Conservation (phyloP, 1,284 basidiomycete genomes). For the Jaminaea rosea region DNA sequence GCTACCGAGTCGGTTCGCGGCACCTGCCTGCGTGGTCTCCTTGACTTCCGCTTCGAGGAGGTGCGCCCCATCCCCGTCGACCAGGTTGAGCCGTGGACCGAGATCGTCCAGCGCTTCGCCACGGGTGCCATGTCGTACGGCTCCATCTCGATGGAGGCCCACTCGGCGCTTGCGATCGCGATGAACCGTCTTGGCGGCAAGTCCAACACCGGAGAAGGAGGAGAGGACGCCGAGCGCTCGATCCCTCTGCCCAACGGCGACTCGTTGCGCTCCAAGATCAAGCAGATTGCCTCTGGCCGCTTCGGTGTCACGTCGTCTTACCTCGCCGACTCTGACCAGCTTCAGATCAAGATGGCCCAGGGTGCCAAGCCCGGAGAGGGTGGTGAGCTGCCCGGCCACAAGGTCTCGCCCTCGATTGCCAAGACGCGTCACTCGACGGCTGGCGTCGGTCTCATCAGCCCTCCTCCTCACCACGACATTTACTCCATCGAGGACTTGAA, state of each 20-base stretch:
- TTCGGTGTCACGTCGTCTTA: slow-evolving; percentile 43
- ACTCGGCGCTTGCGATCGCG: slow-evolving; percentile 40
- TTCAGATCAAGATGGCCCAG: slow-evolving; percentile 46
- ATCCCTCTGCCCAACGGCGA: slow-evolving; percentile 44
- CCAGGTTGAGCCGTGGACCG: slow-evolving; percentile 46
- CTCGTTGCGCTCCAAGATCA: slow-evolving; percentile 44
- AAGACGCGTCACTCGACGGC: slow-evolving; percentile 42
- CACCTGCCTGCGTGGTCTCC: slow-evolving; percentile 38
- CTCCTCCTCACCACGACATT: slow-evolving; percentile 44
- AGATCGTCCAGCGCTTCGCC: slow-evolving; percentile 45
- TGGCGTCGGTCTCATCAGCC: slow-evolving; percentile 41
- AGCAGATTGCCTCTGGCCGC: slow-evolving; percentile 44
- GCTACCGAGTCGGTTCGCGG: slow-evolving; percentile 35
- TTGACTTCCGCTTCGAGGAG: slow-evolving; percentile 39
- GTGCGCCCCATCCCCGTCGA: slow-evolving; percentile 37
- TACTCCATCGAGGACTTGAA: slow-evolving; percentile 45
- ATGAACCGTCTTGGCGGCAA: slow-evolving; percentile 45
- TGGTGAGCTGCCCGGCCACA: slow-evolving; percentile 44
- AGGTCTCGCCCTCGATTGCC: slow-evolving; percentile 42
- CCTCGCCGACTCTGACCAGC: slow-evolving; percentile 41
- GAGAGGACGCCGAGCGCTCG: slow-evolving; percentile 43
- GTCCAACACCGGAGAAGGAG: slow-evolving; percentile 44
- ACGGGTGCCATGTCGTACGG: slow-evolving; percentile 46
- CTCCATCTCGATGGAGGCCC: slow-evolving; percentile 44
- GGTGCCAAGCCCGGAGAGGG: slow-evolving; percentile 46